Percentiles rank a stretch among this genome's conserved stretches.
Evolutionary conservation across 2,329 filamentous ascomycete species (phyloP).

Genomic region (Trichocomaceae sp.): DNA sequence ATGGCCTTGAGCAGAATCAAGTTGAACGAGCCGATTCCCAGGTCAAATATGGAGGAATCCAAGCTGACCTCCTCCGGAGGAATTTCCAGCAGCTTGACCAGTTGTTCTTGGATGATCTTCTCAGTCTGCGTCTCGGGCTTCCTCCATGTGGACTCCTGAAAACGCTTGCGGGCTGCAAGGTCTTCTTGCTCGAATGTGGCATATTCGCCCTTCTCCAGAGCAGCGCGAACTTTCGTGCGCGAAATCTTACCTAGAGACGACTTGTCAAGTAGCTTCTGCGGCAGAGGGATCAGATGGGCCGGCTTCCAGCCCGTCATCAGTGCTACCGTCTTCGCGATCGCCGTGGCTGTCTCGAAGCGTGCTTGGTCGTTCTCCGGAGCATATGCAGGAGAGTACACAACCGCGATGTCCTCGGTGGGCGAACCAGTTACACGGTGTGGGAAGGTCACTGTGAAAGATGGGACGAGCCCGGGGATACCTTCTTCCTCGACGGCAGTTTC

Average conservation of each 20-base stretch:
- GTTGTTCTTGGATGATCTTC: constrained; percentile 31
- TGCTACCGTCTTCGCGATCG: constrained; percentile 20
- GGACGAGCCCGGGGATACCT: constrained; percentile 19
- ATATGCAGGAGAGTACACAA: constrained; percentile 30
- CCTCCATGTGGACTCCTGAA: neutral
- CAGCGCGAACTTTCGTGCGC: constrained; percentile 15
- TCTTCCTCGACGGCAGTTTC: constrained; percentile 31
- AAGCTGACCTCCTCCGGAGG: constrained; percentile 12
- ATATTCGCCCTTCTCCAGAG: neutral
- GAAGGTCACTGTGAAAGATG: constrained; percentile 34
- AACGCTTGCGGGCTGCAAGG: neutral
- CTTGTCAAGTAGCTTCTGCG: constrained; percentile 22
- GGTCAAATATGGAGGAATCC: constrained; percentile 23
- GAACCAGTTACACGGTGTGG: constrained; percentile 17
- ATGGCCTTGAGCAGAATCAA: constrained; percentile 2
- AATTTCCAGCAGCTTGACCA: constrained; percentile 25
- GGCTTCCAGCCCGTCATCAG: constrained; percentile 20
- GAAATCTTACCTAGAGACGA: constrained; percentile 39
- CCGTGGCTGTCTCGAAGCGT: constrained; percentile 19
- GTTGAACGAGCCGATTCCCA: constrained; percentile 35
- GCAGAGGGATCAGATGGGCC: constrained; percentile 22
- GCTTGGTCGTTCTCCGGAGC: constrained; percentile 17
- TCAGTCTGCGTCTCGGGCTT: neutral
- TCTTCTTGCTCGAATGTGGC: neutral
- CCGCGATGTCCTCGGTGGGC: constrained; percentile 30